phyloP scores from a whole-genome alignment of 169 alveolate species.

The Cryptosporidium parvum region DNA sequence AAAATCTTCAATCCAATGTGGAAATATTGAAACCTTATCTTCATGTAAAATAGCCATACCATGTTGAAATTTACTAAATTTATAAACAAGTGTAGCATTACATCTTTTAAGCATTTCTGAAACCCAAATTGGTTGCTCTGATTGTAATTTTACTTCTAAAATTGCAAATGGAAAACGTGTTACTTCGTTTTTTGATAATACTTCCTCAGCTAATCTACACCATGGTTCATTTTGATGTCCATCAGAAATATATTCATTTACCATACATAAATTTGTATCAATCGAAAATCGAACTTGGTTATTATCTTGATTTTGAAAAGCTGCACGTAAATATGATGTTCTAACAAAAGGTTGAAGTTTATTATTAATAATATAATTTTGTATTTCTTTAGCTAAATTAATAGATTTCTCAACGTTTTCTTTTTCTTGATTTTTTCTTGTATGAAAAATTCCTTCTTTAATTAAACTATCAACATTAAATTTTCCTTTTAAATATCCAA shows the following conservation, averaged over 20 bases:
- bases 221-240: slow-evolving; percentile 79
- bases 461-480: slow-evolving; percentile 54
- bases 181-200: slow-evolving; percentile 80
- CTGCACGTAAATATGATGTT: slow-evolving; percentile 84
- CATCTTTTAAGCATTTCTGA: slow-evolving; percentile 77
- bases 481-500: slow-evolving; percentile 79
- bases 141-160: slow-evolving; percentile 81
- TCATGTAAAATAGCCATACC: slow-evolving; percentile 83
- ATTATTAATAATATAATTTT: slow-evolving; percentile 75
- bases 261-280: slow-evolving; percentile 85
- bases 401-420: slow-evolving; percentile 53
- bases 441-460: slow-evolving; percentile 55
- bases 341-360: slow-evolving; percentile 83
- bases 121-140: slow-evolving; percentile 83
- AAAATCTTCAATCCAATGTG: slow-evolving; percentile 80
- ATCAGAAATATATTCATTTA: slow-evolving; percentile 79
- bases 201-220: slow-evolving; percentile 86
- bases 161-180: slow-evolving; percentile 80
- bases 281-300: slow-evolving; percentile 82
- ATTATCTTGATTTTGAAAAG: slow-evolving; percentile 82
- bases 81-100: slow-evolving; percentile 80
- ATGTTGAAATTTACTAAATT: slow-evolving; percentile 82
- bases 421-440: slow-evolving; percentile 33
- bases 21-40: slow-evolving; percentile 78
- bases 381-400: slow-evolving; percentile 80